A percentile compares a stretch with the other conserved stretches of the same genome.
Conservation (phyloP, 2,329 filamentous ascomycete genomes). For the Curvularia eragrostidis region DNA sequence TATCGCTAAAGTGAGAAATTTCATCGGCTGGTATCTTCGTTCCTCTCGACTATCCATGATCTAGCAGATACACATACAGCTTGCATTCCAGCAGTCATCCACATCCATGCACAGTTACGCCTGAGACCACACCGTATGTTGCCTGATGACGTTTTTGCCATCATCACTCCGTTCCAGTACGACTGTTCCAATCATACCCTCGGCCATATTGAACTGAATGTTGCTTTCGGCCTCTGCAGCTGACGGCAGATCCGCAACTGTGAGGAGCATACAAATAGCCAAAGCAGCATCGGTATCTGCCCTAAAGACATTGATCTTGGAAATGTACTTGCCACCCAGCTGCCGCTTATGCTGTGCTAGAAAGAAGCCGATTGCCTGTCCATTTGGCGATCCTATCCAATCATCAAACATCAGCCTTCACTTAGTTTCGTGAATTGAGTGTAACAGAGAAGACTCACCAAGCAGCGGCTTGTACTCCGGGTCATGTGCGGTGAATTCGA, state of each 20-base stretch:
- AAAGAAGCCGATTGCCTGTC: constrained; percentile 18
- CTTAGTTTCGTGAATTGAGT: too few relatives aligned
- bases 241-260: constrained; percentile 10
- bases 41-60: neutral
- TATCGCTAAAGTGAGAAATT: too few relatives aligned
- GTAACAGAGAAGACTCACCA: neutral
- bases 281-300: constrained; percentile 10
- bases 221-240: neutral
- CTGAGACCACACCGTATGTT: neutral
- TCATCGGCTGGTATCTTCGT: neutral
- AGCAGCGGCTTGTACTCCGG: constrained; percentile 1
- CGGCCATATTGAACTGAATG: neutral
- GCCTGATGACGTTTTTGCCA: neutral
- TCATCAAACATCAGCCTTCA: neutral
- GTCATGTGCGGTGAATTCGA: neutral
- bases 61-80: neutral
- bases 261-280: constrained; percentile 16
- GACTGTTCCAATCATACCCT: neutral
- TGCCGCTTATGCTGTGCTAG: constrained; percentile 20
- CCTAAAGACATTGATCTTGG: constrained; percentile 20
- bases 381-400: constrained; percentile 16
- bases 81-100: neutral
- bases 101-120: neutral
- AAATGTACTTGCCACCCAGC: constrained; percentile 16
- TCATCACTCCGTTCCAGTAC: neutral